phyloP scores from a whole-genome alignment of 2,329 filamentous ascomycete genomes.

The Camillea tinctor region DNA sequence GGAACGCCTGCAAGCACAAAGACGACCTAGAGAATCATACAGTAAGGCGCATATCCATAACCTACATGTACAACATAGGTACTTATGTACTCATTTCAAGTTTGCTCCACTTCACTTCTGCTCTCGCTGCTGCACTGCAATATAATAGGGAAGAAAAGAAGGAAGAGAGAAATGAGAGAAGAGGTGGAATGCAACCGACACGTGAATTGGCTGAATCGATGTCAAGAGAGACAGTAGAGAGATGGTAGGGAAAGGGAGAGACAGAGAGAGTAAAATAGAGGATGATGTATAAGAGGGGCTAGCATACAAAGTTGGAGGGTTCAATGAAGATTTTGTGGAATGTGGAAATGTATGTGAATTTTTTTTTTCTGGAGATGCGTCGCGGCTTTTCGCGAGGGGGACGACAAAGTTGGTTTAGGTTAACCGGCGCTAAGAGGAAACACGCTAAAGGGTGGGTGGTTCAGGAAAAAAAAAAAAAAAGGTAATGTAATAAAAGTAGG shows the following conservation, averaged over 20 bases:
- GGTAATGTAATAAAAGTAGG: no score
- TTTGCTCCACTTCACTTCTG: no score
- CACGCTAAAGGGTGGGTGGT: no score
- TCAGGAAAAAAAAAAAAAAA: no score
- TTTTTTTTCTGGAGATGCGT: not conserved
- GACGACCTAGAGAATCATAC: no score
- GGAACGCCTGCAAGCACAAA: no score
- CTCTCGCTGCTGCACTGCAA: not conserved
- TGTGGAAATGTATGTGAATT: not conserved
- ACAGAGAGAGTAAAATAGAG: conserved; percentile 1
- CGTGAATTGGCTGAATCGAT: conserved; percentile 1
- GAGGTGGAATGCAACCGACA: conserved; percentile 1
- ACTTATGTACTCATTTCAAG: no score
- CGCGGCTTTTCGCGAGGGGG: not conserved
- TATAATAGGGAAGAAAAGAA: not conserved
- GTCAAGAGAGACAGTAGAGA: no score
- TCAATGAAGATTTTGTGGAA: not conserved
- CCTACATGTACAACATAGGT: no score
- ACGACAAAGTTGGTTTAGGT: not conserved
- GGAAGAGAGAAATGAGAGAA: not conserved
- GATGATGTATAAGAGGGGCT: not conserved
- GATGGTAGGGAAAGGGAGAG: no score
- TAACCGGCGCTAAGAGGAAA: not conserved
- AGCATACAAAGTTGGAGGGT: not conserved
- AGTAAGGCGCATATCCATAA: no score